Base-by-base conservation (phyloP, 768 basidiomycete species). In the Chalciporus chontae region DNA sequence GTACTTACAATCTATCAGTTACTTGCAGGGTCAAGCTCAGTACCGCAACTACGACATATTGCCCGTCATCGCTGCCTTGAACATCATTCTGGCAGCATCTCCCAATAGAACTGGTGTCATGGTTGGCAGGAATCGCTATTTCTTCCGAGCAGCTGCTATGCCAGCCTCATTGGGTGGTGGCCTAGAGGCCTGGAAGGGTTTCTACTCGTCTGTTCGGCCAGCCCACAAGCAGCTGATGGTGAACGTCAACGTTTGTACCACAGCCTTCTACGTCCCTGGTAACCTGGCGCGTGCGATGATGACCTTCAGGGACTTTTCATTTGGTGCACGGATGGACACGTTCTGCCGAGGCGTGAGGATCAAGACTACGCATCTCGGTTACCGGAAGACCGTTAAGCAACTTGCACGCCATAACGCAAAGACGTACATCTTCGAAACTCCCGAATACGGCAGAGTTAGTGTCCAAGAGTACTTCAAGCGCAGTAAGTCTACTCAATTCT, bases 271-370 rank as follows among this genome's bases (percentile, higher is more conserved):
- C 53, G 62, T 51, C 4, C 65, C 64, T 21, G 72, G 74, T 2
- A 77, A 76, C 26, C 59, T 81, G 5, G 77, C 76, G 14, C 59
- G 57, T 7, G 67, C 73, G 3, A 70, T 82, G 69, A 45, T 69
- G 13, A 62, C 62, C 9, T 79, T 79, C 58, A 54, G 61, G 21
- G 57, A 72, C 1, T 73, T 76, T 4, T 81, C 77, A 51, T 84
- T 79, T 53, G 81, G 82, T 11, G 87, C 80, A 3, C 77, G 81
- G 21, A 61, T 74, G 29, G 72, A 71, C n/a, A 78, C 68, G 0
- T 91, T 89, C 55, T 83, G 79, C 36, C 80, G 74, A 51, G 78
- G 85, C 8, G 75, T 90, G 3, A 73, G 90, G 34, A 70, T 92
- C 41, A 74, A 73, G 62, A 80, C 87, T 1, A 75, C 65, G 2